Base-by-base conservation (phyloP, 257 asterid genomes). In the Coffea eugenioides region DNA sequence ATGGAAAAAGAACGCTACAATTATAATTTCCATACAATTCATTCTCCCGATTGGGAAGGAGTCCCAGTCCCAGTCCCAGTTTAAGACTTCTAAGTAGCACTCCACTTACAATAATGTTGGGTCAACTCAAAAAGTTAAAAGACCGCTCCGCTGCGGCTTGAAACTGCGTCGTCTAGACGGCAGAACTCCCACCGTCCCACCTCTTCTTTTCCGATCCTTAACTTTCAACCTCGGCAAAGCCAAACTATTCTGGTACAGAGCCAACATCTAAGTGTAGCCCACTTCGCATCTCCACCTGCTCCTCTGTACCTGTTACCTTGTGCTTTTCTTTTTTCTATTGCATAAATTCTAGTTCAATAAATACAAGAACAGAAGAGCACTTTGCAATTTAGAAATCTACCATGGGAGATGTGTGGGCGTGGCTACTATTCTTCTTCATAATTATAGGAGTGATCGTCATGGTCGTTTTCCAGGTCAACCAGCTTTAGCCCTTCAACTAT, bases 401-500 rank as follows among this genome's bases (percentile, higher is more conserved):
- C 69, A 94, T 92, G 97, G 92, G 88, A 67, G 95, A 89, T 71
- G 83, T 88, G 48, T 90, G 89, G 86, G 88, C 91, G 27, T 95
- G 98, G 99, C 84, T 95, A 64, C 88, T 91, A 66, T 93, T 93
- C 93, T 93, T 95, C 92, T 89, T 95, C 89, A 78, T 88, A 12
- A 92, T 88, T 73, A 79, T 95, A 64, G 85, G 87, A 57, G 92
- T 95, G 70, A 90, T 93, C 67, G 85, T 90, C 84, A 84, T 91
- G 88, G 76, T 95, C 54, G 89, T 95, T 86, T 93, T 81, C 86
- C 97, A 94, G 98, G 98, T 94, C 68, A 81, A 45, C 73, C 71
- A 16, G 54, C 46, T 31, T 46, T 61, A 56, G 80, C 75, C 52
- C 77, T 69, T 4, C 23, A n/a, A n/a, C 18, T 70, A 16, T 54